Conservation (phyloP, 2,329 filamentous ascomycete genomes). For the Xylariaceae sp. region DNA sequence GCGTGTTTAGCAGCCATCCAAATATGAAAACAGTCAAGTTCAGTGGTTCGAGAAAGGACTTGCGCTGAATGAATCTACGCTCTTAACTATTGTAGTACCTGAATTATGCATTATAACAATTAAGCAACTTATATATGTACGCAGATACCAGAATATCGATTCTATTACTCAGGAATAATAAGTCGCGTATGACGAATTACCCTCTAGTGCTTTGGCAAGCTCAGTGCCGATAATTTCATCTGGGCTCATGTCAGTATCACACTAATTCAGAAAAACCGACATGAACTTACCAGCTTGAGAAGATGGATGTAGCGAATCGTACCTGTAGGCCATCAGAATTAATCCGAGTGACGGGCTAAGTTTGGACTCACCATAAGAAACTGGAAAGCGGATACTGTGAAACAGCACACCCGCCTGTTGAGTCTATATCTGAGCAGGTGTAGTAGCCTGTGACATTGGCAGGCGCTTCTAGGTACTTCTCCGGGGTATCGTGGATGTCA, state of each 20-base stretch:
- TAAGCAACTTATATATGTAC: not conserved
- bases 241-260: conserved; percentile 26
- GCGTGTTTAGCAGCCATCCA: not conserved
- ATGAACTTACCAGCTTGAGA: conserved; percentile 62
- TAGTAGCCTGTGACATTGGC: conserved; percentile 67
- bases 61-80: no score
- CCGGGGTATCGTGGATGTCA: conserved; percentile 69
- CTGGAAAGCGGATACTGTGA: conserved; percentile 57
- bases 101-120: not conserved
- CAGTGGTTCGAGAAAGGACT: no score
- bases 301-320: conserved; percentile 75
- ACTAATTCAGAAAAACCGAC: conserved; percentile 27
- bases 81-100: no score
- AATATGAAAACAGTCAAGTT: not conserved
- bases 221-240: conserved; percentile 49
- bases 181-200: conserved; percentile 26
- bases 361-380: conserved; percentile 67
- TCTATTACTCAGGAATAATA: conserved; percentile 7
- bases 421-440: conserved; percentile 50
- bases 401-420: conserved; percentile 46
- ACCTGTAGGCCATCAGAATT: conserved; percentile 41
- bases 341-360: not conserved
- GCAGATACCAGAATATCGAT: not conserved
- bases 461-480: conserved; percentile 66
- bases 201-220: conserved; percentile 45